A percentile compares a stretch with the other conserved stretches of the same genome.
Conservation (phyloP, 495 filamentous ascomycete genomes). For the Niebla homalea region DNA sequence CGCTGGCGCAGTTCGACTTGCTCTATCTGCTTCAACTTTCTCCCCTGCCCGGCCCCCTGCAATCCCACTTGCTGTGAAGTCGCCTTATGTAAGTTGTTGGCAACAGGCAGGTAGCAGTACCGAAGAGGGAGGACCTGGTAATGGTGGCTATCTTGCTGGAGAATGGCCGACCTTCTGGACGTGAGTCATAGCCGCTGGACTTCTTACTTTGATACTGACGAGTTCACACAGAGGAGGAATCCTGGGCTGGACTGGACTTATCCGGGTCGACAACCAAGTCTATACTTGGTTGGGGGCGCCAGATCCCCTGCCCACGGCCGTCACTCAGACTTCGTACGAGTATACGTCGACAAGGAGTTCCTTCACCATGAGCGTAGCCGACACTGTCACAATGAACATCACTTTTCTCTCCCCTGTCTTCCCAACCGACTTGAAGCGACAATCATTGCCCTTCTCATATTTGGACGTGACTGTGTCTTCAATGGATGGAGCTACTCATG, state of each 20-base stretch:
- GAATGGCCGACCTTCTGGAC: slow-evolving; percentile 44
- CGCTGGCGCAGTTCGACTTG: neutral
- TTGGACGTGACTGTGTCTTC: slow-evolving; percentile 39
- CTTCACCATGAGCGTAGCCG: slow-evolving; percentile 39
- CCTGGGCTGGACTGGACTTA: slow-evolving; percentile 41
- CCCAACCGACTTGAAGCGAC: slow-evolving; percentile 40
- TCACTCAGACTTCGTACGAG: slow-evolving; percentile 38
- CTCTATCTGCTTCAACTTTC: neutral
- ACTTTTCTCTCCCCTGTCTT: slow-evolving; percentile 46
- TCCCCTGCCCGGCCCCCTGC: slow-evolving; percentile 35
- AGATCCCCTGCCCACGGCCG: slow-evolving; percentile 23
- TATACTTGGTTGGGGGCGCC: slow-evolving; percentile 46
- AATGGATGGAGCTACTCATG: slow-evolving; percentile 36
- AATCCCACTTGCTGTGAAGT: slow-evolving; percentile 43
- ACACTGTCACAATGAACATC: slow-evolving; percentile 36
- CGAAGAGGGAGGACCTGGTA: slow-evolving; percentile 20
- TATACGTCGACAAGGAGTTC: slow-evolving; percentile 48
- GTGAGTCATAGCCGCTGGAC: slow-evolving; percentile 24
- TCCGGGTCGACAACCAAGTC: slow-evolving; percentile 39
- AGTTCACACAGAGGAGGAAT: slow-evolving; percentile 29
- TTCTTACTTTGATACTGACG: slow-evolving; percentile 1
- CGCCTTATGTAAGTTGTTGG: slow-evolving; percentile 46
- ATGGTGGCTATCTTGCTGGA: slow-evolving; percentile 45
- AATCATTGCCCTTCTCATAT: slow-evolving; percentile 45
- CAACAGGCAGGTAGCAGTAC: slow-evolving; percentile 36